Conservation (phyloP, 2,329 filamentous ascomycete genomes). For the Colletotrichum lini region DNA sequence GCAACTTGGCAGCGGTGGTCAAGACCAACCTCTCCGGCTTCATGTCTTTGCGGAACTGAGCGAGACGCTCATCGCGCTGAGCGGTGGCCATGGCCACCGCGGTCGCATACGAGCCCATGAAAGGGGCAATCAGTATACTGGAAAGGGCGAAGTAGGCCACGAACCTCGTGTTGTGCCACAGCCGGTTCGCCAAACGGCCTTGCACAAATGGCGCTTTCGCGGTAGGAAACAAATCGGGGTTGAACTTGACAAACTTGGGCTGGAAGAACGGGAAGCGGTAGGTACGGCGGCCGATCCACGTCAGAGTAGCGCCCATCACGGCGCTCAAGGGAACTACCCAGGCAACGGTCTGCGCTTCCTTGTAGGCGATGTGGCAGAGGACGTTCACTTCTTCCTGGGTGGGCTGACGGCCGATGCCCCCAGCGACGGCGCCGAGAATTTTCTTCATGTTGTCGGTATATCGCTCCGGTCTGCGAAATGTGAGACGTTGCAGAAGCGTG, state of each 20-base stretch:
- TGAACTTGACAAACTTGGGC: slow-evolving; percentile 51
- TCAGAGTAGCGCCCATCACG: slow-evolving; percentile 45
- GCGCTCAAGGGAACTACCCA: slow-evolving; percentile 48
- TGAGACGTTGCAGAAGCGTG: slow-evolving; percentile 21
- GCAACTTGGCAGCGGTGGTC: slow-evolving; percentile 3
- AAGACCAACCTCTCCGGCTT: slow-evolving; percentile 19
- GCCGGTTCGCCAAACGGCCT: slow-evolving; percentile 45
- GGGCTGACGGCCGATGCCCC: slow-evolving; percentile 46
- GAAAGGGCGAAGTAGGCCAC: slow-evolving; percentile 50
- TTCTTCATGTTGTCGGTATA: slow-evolving; percentile 6
- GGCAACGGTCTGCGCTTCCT: slow-evolving; percentile 50
- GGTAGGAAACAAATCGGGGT: slow-evolving; percentile 51
- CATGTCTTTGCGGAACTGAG: slow-evolving; percentile 34
- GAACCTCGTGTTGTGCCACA: slow-evolving; percentile 57
- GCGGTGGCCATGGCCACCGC: slow-evolving; percentile 7
- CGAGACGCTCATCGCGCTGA: slow-evolving; percentile 29
- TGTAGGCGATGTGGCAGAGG: slow-evolving; percentile 47
- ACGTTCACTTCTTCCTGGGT: slow-evolving; percentile 55
- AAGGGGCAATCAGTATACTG: slow-evolving; percentile 46
- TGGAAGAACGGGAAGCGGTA: slow-evolving; percentile 59
- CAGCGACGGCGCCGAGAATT: background rate
- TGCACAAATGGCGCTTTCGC: slow-evolving; percentile 44
- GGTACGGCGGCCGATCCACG: slow-evolving; percentile 49
- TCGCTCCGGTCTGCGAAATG: slow-evolving; percentile 11
- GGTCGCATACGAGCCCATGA: slow-evolving; percentile 51